Evolutionary conservation across 2,329 filamentous ascomycete genomes (phyloP), one percentile per base, ranked within the genome.

Genomic region (Colletotrichum liriopes): DNA sequence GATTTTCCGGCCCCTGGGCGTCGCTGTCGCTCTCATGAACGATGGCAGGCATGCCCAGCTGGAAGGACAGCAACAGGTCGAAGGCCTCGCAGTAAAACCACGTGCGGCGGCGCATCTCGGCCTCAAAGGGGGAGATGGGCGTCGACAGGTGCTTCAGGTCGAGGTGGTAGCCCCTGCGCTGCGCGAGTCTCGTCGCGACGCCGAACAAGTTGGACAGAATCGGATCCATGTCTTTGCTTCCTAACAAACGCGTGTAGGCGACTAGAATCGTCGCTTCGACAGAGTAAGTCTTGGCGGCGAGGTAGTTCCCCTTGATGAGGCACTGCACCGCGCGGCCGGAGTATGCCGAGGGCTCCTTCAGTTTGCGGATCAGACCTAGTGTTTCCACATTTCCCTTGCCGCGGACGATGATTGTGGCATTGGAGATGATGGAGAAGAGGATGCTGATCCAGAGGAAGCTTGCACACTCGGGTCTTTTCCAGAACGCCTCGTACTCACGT

Each of bases 31-130:
- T 82, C n/a, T 85, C 81, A 61, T 85, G 81, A 59, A 88, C 81
- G 66, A 85, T 84, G n/a, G 84, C 80, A 1, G 87, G 86, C 76
- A 89, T 83, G 11, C 87, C 86, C n/a, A 87, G 83, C 77, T 89
- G 86, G 71, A 86, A 87, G 0, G 86, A 86, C 56, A 87, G 84
- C 3, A 88, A 74, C 5, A 85, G 77, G 74, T 89, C 87, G 23
- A 84, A 84, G 0, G 85, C 80, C 73, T 86, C 84, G 20, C 84
- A 81, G 74, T 84, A 81, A 63, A 86, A 83, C 85, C 87, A 89
- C 2, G 80, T 80, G 23, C 87, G 81, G 5, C 87, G 83, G 23
- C 87, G 83, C 81, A 89, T 86, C 77, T 89, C 87, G 26, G 81
- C 84, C 61, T 87, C 84, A 66, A 88, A 88, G 0, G 85, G 82